Conservation (phyloP, 148 eudicot genomes). For the Selenicereus undatus region DNA sequence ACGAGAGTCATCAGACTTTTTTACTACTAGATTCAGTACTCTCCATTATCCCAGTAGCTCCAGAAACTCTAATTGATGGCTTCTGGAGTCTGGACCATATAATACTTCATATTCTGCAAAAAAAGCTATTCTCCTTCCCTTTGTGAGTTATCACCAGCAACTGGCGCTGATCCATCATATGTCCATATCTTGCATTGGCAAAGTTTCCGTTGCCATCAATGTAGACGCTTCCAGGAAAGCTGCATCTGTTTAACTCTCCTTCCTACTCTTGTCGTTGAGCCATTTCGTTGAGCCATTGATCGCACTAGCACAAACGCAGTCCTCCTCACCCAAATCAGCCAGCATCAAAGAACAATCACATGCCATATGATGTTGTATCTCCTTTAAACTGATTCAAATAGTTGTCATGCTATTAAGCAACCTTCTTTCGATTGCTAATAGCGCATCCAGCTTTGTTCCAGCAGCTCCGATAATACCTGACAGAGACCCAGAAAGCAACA, state of each 20-base stretch:
- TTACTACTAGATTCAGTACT: slow-evolving; percentile 24
- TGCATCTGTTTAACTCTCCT: neutral
- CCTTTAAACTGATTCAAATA: too few relatives aligned
- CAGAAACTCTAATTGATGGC: neutral
- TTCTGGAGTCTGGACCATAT: neutral
- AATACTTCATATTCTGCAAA: neutral
- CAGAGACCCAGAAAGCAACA: slow-evolving; percentile 62
- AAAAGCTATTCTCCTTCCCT: neutral
- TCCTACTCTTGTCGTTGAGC: neutral
- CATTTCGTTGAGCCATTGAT: too few relatives aligned
- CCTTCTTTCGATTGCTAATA: too few relatives aligned
- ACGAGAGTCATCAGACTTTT: slow-evolving; percentile 16
- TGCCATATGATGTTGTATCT: too few relatives aligned
- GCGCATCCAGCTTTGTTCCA: too few relatives aligned
- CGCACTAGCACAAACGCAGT: too few relatives aligned
- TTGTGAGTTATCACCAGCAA: neutral
- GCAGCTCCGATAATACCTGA: too few relatives aligned
- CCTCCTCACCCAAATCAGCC: too few relatives aligned
- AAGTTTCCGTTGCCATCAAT: too few relatives aligned
- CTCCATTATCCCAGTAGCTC: neutral
- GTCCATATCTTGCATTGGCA: neutral
- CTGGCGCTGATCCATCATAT: neutral
- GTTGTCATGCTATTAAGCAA: too few relatives aligned
- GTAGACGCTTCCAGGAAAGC: neutral
- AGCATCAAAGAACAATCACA: too few relatives aligned